These are phyloP conservation scores for Macrophomina pseudophaseolina DNA, from an alignment of 2,329 filamentous ascomycete genomes.

Conservation along the genomic window DNA sequence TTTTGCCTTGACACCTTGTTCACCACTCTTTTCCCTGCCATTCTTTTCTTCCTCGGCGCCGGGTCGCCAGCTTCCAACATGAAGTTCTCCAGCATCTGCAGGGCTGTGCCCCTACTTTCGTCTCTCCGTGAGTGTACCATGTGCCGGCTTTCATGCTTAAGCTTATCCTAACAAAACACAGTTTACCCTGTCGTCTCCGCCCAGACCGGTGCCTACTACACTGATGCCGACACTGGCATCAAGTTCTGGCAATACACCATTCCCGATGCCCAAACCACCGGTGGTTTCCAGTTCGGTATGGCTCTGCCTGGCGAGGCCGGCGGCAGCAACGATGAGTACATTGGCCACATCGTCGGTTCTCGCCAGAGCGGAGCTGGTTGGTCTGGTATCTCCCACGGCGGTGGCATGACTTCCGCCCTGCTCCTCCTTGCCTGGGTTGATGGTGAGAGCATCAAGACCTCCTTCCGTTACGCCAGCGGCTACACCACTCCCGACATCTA, in stretches of 20 bases:
- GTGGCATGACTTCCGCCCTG: constrained; percentile 43
- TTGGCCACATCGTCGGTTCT: constrained; percentile 45
- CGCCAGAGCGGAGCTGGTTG: constrained; percentile 39
- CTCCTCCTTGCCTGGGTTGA: constrained; percentile 42
- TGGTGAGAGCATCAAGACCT: constrained; percentile 37
- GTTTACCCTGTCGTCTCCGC: constrained; percentile 37
- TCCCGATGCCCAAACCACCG: constrained; percentile 35
- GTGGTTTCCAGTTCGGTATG: constrained; percentile 44
- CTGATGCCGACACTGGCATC: constrained; percentile 16
- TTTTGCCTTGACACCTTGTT: constrained; percentile 28
- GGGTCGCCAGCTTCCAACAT: constrained; percentile 34
- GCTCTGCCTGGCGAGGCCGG: constrained; percentile 35
- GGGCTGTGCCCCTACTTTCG: constrained; percentile 44
- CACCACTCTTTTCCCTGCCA: constrained; percentile 1
- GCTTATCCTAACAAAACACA: constrained; percentile 27
- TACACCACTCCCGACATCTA: constrained; percentile 66
- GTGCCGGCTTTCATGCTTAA: constrained; percentile 1
- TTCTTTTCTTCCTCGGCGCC: constrained; percentile 13
- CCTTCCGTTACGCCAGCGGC: constrained; percentile 47
- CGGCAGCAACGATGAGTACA: constrained; percentile 37
- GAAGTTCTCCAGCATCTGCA: constrained; percentile 41
- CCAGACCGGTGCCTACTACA: constrained; percentile 31
- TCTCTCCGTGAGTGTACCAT: constrained; percentile 36
- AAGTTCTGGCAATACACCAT: constrained; percentile 34
- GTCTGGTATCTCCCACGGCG: constrained; percentile 44